phyloP scores from a whole-genome alignment of 192 early-diverging fungal species.

The Umbelopsis sp. region DNA sequence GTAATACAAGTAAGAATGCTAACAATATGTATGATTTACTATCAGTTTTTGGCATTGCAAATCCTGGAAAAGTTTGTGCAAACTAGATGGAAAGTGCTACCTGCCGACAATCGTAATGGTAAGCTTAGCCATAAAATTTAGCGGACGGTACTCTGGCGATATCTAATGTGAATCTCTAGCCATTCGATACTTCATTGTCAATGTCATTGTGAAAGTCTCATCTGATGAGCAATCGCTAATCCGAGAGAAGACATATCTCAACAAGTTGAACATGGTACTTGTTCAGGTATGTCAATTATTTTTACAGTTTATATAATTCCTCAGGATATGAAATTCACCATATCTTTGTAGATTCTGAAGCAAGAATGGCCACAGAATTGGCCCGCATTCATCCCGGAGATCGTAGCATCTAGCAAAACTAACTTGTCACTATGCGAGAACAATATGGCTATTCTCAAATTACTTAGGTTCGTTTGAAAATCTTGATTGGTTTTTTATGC shows the following conservation, averaged over 20 bases:
- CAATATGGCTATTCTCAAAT: slow-evolving; percentile 99
- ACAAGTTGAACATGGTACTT: slow-evolving; percentile 95
- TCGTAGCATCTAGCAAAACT: slow-evolving; percentile 91
- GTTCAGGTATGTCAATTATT: slow-evolving; percentile 75
- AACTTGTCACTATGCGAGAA: slow-evolving; percentile 96
- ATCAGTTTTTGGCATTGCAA: slow-evolving; percentile 74
- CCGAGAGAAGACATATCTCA: slow-evolving; percentile 78
- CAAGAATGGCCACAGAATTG: slow-evolving; percentile 99
- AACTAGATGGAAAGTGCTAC: slow-evolving; percentile 96
- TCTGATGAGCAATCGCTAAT: slow-evolving; percentile 82
- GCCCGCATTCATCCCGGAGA: slow-evolving; percentile 98
- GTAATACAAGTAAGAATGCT: slow-evolving; percentile 57
- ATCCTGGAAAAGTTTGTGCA: slow-evolving; percentile 95
- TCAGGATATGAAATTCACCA: too few species aligned
- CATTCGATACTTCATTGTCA: slow-evolving; percentile 96
- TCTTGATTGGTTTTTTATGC: not conserved
- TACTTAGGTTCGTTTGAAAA: slow-evolving; percentile 72
- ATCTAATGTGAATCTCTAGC: slow-evolving; percentile 46
- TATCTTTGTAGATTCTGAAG: slow-evolving; percentile 81
- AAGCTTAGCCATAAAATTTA: not conserved
- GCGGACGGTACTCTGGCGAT: not conserved
- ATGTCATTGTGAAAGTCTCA: slow-evolving; percentile 87
- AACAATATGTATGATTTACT: not conserved
- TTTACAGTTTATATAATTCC: not conserved
- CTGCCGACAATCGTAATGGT: slow-evolving; percentile 80